Evolutionary conservation across 768 basidiomycete species (phyloP).

Genomic region (Xerocomellus amylosporus): DNA sequence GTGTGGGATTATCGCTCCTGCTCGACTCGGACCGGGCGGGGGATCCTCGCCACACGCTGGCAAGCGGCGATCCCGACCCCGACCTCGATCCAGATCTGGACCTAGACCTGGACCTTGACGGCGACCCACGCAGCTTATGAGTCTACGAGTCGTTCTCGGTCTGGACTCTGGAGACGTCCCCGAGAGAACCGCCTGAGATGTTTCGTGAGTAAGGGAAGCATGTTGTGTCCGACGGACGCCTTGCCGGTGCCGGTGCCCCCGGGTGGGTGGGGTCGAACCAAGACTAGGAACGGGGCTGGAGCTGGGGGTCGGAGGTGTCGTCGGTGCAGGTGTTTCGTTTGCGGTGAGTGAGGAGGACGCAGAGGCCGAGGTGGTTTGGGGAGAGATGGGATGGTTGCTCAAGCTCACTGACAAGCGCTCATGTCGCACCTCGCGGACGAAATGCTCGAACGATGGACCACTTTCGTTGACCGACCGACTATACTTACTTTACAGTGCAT

Average conservation of each 20-base stretch:
- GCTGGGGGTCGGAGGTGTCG: conserved; percentile 28
- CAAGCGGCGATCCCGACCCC: conserved; percentile 5
- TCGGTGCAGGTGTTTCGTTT: conserved; percentile 21
- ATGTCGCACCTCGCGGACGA: too few species aligned
- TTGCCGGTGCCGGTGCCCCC: background rate
- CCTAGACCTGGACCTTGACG: conserved; percentile 8
- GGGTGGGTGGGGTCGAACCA: background rate
- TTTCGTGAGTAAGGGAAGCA: conserved; percentile 30
- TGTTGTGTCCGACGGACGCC: conserved; percentile 22
- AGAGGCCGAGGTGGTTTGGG: conserved; percentile 10
- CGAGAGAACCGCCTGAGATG: conserved; percentile 25
- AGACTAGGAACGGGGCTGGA: conserved; percentile 1
- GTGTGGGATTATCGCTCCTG: conserved; percentile 11
- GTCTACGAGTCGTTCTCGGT: conserved; percentile 24
- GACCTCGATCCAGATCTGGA: background rate
- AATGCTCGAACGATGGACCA: too few species aligned
- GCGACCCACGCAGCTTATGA: conserved; percentile 24
- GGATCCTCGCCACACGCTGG: conserved; percentile 14
- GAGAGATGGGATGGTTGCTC: too few species aligned
- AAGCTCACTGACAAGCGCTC: too few species aligned
- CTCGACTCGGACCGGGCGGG: conserved; percentile 18
- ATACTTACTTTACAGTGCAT: too few species aligned
- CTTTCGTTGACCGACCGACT: too few species aligned
- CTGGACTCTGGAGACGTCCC: conserved; percentile 20
- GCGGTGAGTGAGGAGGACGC: conserved; percentile 20